A percentile compares a stretch with the other conserved stretches of the same genome.
Conservation (phyloP, 805 yeast genomes). For the Kluyveromyces starmeri region DNA sequence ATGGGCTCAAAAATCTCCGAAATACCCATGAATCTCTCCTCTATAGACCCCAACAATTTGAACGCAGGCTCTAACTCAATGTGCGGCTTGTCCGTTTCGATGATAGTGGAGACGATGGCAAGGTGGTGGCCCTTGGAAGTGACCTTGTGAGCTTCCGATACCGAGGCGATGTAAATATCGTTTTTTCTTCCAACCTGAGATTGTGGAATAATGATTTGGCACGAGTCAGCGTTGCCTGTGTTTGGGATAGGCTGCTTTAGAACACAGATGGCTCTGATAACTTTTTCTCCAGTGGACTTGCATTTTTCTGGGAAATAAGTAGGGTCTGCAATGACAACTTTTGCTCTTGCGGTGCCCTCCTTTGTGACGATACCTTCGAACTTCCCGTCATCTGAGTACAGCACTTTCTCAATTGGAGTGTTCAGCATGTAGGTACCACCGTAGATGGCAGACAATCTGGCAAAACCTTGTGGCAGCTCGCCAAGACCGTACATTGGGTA, state of each 20-base stretch:
- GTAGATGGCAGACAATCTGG: constrained; percentile 90
- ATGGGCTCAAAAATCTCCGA: constrained; percentile 84
- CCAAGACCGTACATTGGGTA: constrained; percentile 96
- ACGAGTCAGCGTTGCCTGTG: constrained; percentile 75
- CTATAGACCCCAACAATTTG: constrained; percentile 69
- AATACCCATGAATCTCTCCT: constrained; percentile 88
- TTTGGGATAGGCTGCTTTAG: constrained; percentile 82
- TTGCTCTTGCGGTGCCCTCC: constrained; percentile 87
- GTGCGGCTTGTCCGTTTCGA: constrained; percentile 90
- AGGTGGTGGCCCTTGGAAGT: constrained; percentile 80
- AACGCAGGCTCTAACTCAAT: constrained; percentile 90
- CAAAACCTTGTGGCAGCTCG: constrained; percentile 98
- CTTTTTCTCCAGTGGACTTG: constrained; percentile 29
- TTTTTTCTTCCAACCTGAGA: constrained; percentile 87
- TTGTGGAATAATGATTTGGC: constrained; percentile 93
- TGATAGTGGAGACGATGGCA: constrained; percentile 89
- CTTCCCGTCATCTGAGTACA: constrained; percentile 62
- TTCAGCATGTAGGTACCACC: constrained; percentile 99
- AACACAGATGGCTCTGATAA: constrained; percentile 55
- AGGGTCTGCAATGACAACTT: constrained; percentile 93
- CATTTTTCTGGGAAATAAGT: constrained; percentile 77
- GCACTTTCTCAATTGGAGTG: constrained; percentile 86
- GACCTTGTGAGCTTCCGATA: constrained; percentile 84
- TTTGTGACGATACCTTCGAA: constrained; percentile 85
- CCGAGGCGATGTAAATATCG: constrained; percentile 88